Evolutionary conservation across 768 basidiomycete species (phyloP), one percentile per base, ranked within the genome.

Genomic region (Daedaleopsis nitida): DNA sequence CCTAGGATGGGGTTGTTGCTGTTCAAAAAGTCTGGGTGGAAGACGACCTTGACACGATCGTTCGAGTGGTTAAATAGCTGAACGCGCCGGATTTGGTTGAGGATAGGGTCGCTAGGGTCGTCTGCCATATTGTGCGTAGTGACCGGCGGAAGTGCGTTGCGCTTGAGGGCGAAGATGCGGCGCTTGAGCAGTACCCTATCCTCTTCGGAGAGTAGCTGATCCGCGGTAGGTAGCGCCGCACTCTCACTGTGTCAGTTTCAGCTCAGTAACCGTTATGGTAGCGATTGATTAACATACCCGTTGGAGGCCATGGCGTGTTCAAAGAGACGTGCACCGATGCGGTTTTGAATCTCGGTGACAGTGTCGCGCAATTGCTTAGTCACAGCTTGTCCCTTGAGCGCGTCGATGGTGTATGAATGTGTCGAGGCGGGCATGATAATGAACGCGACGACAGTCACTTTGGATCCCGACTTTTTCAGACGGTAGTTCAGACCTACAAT

Each of bases 51-150:
- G 74, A 98, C 97, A 55, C 97, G 88, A 73, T 99, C 97, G 24
- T 80, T 67, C n/a, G 82, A 74, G 21, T 83, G 77, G 75, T 99
- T 99, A 85, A 98, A 99, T 42, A 99, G 80, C 71, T 92, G 88
- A 34, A 98, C 95, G 24, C 93, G 86, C 17, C 97, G 87, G 64
- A 99, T 91, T 72, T 98, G 96, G 76, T 89, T 97, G 50, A 99
- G 76, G 65, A 99, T 92, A 7, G 97, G 97, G 71, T 99, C 97
- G 68, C 76, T 88, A 35, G 84, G 78, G 72, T 98, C 96, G 72
- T 98, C 96, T 23, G 83, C 86, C 97, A 98, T 98, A 77, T 99
- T 99, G 79, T 99, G 97, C 16, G 97, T 99, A n/a, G 89, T 90
- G 45, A 99, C 84, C 1, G 97, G 93, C 0, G 97, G 97, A n/a